A percentile compares a stretch with the other conserved stretches of the same genome.
Evolutionary conservation across 768 basidiomycete species (phyloP).

Genomic region (Collybiopsis confluens): DNA sequence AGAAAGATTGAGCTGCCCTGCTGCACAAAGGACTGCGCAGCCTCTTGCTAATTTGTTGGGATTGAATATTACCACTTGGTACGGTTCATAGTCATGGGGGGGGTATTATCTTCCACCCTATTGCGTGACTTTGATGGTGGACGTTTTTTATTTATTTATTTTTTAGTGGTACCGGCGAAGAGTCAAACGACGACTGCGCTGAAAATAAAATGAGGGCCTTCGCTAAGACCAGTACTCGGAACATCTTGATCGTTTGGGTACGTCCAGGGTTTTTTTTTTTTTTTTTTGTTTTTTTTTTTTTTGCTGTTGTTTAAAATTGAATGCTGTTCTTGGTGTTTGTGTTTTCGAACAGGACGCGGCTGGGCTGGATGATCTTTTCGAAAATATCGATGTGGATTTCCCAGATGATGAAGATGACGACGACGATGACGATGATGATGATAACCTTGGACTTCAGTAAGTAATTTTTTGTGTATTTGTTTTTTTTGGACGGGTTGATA

Average conservation of each 20-base stretch:
- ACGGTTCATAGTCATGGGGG: no score
- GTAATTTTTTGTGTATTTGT: neutral
- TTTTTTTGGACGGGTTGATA: neutral
- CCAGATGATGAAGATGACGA: neutral
- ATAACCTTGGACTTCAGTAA: neutral
- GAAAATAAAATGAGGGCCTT: conserved; percentile 17
- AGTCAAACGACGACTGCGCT: conserved; percentile 22
- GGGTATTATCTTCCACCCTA: no score
- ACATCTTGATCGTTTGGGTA: conserved; percentile 22
- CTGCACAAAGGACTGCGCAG: conserved; percentile 18
- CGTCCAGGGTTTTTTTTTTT: neutral
- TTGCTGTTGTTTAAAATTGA: no score
- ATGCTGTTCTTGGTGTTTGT: neutral
- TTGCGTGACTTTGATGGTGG: no score
- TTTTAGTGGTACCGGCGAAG: conserved; percentile 21
- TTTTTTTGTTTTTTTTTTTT: no score
- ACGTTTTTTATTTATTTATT: no score
- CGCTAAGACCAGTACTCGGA: conserved; percentile 19
- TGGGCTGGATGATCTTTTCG: neutral
- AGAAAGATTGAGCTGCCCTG: conserved; percentile 15
- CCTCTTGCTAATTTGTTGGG: conserved; percentile 20
- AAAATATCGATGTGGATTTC: conserved; percentile 1
- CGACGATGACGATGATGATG: neutral
- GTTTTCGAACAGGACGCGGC: neutral
- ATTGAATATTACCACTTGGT: conserved; percentile 21